Conservation (phyloP, 2,329 filamentous ascomycete species). For the Curvularia sp. region DNA sequence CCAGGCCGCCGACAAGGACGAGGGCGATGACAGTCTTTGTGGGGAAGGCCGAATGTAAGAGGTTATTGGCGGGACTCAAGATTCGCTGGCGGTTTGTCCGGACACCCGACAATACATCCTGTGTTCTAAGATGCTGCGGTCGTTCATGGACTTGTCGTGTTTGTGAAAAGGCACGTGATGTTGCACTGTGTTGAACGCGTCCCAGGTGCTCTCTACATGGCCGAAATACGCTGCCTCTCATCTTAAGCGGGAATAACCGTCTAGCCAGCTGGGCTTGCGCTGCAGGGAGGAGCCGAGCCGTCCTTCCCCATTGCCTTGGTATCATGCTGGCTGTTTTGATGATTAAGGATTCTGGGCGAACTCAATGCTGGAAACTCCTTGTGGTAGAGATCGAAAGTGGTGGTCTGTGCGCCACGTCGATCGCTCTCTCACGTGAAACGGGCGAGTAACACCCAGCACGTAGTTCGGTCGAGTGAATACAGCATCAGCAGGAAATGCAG, state of each 20-base stretch:
- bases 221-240: slow-evolving; percentile 19
- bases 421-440: slow-evolving; percentile 10
- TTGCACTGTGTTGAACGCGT: slow-evolving; percentile 19
- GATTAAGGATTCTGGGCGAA: not conserved
- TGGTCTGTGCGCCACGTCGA: slow-evolving; percentile 17
- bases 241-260: slow-evolving; percentile 10
- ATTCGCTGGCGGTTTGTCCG: not conserved
- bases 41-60: slow-evolving; percentile 42
- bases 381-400: slow-evolving; percentile 6
- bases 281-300: slow-evolving; percentile 10
- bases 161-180: slow-evolving; percentile 29
- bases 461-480: not conserved
- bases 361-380: slow-evolving; percentile 6
- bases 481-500: not conserved
- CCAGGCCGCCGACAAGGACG: slow-evolving; percentile 28
- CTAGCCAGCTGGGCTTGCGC: slow-evolving; percentile 4
- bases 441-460: slow-evolving; percentile 10
- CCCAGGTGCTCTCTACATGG: slow-evolving; percentile 16
- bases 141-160: slow-evolving; percentile 3
- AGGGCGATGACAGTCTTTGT: slow-evolving; percentile 43
- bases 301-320: slow-evolving; percentile 18
- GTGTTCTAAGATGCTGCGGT: not conserved
- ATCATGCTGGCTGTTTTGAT: slow-evolving; percentile 15
- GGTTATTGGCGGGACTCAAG: not conserved
- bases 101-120: not conserved